These are phyloP conservation scores for Calocybe gambosa DNA, from an alignment of 1,284 basidiomycete species.

Conservation along the genomic window DNA sequence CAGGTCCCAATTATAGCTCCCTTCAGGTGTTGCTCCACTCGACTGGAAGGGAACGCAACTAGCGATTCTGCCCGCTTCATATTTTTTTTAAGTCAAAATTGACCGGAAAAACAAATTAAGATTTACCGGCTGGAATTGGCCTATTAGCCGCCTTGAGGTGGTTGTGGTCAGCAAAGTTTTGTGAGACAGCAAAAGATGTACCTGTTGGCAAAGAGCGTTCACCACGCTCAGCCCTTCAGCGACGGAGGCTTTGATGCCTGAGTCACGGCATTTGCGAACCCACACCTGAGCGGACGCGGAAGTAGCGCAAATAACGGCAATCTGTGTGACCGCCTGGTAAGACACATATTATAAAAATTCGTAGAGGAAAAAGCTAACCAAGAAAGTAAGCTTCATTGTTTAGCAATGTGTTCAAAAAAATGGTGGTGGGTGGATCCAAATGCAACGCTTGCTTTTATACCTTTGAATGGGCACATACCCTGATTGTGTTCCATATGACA, in stretches of 20 bases:
- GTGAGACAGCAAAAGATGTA: neutral
- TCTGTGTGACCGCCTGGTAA: neutral
- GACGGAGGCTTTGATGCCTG: neutral
- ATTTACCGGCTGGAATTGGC: neutral
- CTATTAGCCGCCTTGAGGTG: neutral
- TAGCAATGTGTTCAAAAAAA: neutral
- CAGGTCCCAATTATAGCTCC: neutral
- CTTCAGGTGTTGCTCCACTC: neutral
- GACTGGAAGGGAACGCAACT: neutral
- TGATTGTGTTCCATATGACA: neutral
- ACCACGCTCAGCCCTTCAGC: neutral
- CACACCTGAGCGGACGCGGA: neutral
- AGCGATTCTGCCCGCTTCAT: neutral
- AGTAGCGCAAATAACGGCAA: neutral
- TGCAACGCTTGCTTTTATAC: neutral
- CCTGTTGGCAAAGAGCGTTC: neutral
- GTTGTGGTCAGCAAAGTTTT: neutral
- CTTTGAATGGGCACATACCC: neutral
- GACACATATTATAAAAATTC: no score
- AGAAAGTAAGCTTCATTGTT: neutral
- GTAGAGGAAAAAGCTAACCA: neutral
- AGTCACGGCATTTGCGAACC: neutral
- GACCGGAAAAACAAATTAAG: neutral
- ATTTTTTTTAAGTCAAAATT: neutral
- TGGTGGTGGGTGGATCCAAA: neutral